These are phyloP conservation scores for Camellia lanceoleosa DNA, from an alignment of 148 eudicot species.

Conservation along the genomic window DNA sequence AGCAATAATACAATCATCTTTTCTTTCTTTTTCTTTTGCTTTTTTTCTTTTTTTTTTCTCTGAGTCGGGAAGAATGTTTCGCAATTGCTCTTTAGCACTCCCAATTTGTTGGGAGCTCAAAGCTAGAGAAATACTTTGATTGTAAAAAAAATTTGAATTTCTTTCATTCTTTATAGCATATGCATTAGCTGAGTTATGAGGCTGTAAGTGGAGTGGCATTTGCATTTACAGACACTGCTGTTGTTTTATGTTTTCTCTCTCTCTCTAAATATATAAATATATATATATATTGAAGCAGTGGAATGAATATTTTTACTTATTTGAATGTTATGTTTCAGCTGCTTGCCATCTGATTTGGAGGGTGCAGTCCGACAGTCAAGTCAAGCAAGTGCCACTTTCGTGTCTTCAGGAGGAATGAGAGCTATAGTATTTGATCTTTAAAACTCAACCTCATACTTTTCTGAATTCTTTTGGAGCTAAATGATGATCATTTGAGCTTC, in stretches of 20 bases:
- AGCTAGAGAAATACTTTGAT: background rate
- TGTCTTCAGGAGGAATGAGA: constrained; percentile 86
- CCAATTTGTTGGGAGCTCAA: background rate
- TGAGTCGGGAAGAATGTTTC: background rate
- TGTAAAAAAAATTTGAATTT: background rate
- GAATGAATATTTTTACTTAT: background rate
- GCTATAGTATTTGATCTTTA: constrained; percentile 67
- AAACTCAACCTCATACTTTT: background rate
- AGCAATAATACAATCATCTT: background rate
- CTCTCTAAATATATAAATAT: background rate
- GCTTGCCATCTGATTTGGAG: constrained; percentile 90
- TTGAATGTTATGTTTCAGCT: constrained; percentile 47
- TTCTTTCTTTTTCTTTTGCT: no score
- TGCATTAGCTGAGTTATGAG: background rate
- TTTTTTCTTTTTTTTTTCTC: background rate
- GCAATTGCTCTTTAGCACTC: background rate
- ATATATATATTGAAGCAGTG: background rate
- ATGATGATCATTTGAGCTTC: background rate
- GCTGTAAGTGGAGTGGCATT: background rate
- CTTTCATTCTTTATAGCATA: background rate
- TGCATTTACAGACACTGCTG: background rate
- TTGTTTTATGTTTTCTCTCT: background rate
- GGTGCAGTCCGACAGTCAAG: constrained; percentile 96
- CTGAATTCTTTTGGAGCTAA: background rate
- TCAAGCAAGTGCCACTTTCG: constrained; percentile 76